A percentile compares a stretch with the other conserved stretches of the same genome.
These are phyloP conservation scores for Claviceps digitariae DNA, from an alignment of 2,329 filamentous ascomycete species.

Conservation along the genomic window DNA sequence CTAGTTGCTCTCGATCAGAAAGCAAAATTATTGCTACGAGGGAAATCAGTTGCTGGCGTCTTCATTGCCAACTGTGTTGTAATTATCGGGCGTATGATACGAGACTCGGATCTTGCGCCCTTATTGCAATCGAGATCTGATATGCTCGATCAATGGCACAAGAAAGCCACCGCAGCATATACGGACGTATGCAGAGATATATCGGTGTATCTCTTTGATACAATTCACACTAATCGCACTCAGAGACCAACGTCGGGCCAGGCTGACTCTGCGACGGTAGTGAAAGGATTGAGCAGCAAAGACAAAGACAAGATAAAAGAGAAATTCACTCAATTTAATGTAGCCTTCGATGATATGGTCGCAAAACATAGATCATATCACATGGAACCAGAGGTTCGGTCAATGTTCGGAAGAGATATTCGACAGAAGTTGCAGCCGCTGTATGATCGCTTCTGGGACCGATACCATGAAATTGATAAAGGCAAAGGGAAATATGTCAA, in stretches of 20 bases:
- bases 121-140: conserved; percentile 55
- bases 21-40: conserved; percentile 57
- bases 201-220: conserved; percentile 72
- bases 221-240: conserved; percentile 74
- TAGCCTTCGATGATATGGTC: conserved; percentile 79
- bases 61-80: conserved; percentile 83
- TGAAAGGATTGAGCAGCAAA: conserved; percentile 74
- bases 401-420: conserved; percentile 68
- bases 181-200: conserved; percentile 81
- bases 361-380: conserved; percentile 65
- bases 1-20: conserved; percentile 64
- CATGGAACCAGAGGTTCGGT: conserved; percentile 85
- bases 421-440: conserved; percentile 86
- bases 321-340: conserved; percentile 89
- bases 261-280: conserved; percentile 66
- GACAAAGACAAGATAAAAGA: conserved; percentile 94
- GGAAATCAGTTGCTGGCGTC: conserved; percentile 67
- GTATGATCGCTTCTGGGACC: conserved; percentile 90
- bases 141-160: conserved; percentile 71
- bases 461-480: conserved; percentile 95
- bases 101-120: conserved; percentile 61
- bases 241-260: conserved; percentile 60
- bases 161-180: conserved; percentile 71
- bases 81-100: conserved; percentile 73
- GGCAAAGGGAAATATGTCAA: conserved; percentile 97